These are phyloP conservation scores for Coniochaeta sp. DNA, from an alignment of 2,329 filamentous ascomycete genomes.

Conservation along the genomic window DNA sequence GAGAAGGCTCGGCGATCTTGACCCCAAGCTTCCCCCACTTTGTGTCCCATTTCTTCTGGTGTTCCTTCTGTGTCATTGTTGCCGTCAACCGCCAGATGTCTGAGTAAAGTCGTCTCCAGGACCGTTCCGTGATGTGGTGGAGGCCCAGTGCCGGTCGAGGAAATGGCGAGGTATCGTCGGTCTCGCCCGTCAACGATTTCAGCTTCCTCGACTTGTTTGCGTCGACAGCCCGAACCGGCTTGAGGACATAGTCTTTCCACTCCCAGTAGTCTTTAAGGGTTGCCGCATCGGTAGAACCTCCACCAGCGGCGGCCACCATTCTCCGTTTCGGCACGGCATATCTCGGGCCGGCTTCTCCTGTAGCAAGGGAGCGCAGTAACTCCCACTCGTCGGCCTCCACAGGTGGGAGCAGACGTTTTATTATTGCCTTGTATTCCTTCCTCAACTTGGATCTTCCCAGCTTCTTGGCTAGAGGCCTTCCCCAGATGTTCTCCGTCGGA, in stretches of 20 bases:
- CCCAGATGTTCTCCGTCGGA: conserved; percentile 42
- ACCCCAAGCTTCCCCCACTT: conserved; percentile 36
- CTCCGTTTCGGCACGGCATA: conserved; percentile 32
- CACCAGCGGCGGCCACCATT: conserved; percentile 20
- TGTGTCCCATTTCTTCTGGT: conserved; percentile 22
- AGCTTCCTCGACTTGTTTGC: conserved; percentile 24
- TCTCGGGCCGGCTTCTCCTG: conserved; percentile 29
- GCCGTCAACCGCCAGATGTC: conserved; percentile 38
- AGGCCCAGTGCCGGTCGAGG: conserved; percentile 23
- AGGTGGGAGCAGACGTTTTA: conserved; percentile 46
- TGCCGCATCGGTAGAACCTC: background rate
- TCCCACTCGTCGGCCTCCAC: conserved; percentile 49
- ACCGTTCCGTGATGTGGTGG: conserved; percentile 29
- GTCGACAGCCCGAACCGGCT: conserved; percentile 31
- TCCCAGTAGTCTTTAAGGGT: conserved; percentile 25
- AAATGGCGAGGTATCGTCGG: conserved; percentile 26
- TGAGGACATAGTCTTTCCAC: conserved; percentile 35
- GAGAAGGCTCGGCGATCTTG: conserved; percentile 20
- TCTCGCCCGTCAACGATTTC: conserved; percentile 28
- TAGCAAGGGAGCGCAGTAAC: conserved; percentile 37
- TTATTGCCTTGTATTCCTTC: conserved; percentile 38
- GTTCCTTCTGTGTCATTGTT: conserved; percentile 26
- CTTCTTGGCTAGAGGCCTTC: conserved; percentile 31
- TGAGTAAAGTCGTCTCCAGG: conserved; percentile 40
- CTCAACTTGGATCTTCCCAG: conserved; percentile 34